Evolutionary conservation across 768 basidiomycete genomes (phyloP).

Genomic region (Mycena sanguinolenta): DNA sequence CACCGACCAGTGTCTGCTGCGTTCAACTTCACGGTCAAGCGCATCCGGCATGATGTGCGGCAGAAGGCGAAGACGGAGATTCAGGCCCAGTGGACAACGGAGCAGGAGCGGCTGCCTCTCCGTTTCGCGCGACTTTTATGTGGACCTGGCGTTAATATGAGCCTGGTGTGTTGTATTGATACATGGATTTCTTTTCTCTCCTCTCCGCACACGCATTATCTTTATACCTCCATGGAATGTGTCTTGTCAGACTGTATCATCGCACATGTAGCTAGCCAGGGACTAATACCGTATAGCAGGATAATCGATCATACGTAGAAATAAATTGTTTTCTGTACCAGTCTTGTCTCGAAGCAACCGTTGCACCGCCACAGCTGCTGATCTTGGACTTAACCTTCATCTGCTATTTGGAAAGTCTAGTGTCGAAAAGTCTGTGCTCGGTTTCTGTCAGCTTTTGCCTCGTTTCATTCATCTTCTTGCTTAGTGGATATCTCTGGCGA

Average conservation of each 20-base stretch:
- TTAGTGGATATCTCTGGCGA: slow-evolving; percentile 28
- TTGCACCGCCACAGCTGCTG: neutral
- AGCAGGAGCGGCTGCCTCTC: slow-evolving; percentile 57
- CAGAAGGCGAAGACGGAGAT: slow-evolving; percentile 69
- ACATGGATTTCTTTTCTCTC: slow-evolving; percentile 11
- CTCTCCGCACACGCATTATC: slow-evolving; percentile 18
- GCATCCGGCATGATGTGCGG: slow-evolving; percentile 70
- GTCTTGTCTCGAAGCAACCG: too few species aligned
- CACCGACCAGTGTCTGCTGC: slow-evolving; percentile 90
- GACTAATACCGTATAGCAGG: slow-evolving; percentile 28
- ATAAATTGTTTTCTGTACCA: too few species aligned
- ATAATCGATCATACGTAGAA: slow-evolving; percentile 28
- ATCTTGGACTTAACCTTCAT: neutral
- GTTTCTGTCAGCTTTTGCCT: neutral
- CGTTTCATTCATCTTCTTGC: slow-evolving; percentile 10
- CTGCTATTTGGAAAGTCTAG: neutral
- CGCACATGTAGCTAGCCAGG: slow-evolving; percentile 34
- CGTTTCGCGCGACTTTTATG: slow-evolving; percentile 58
- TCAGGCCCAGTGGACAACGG: slow-evolving; percentile 66
- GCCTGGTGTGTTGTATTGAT: slow-evolving; percentile 10
- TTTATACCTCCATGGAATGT: slow-evolving; percentile 30
- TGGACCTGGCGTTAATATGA: slow-evolving; percentile 45
- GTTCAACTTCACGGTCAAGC: slow-evolving; percentile 82
- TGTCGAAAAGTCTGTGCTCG: slow-evolving; percentile 7
- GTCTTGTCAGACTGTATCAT: slow-evolving; percentile 33